Evolutionary conservation across 441 rosid genomes (phyloP).

Genomic region (Erodium chrysanthum): DNA sequence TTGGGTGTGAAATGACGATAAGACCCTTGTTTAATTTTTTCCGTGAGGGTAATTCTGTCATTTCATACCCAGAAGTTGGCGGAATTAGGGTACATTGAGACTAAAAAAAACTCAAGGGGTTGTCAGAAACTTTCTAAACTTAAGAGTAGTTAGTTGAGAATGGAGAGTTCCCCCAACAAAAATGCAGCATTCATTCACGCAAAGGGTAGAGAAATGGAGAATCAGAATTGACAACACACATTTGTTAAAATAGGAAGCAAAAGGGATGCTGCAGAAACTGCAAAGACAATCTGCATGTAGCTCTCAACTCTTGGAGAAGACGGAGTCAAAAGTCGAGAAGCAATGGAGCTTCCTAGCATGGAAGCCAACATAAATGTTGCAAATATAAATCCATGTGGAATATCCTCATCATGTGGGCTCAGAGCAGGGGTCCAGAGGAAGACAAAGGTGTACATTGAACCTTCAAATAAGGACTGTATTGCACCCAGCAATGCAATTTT

Average conservation of each 20-base stretch:
- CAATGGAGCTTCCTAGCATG: conserved; percentile 92
- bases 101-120: no score
- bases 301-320: conserved; percentile 69
- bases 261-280: conserved; percentile 69
- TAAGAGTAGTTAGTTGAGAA: no score
- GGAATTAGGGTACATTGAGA: no score
- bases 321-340: conserved; percentile 81
- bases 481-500: conserved; percentile 95
- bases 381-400: conserved; percentile 96
- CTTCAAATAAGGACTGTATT: conserved; percentile 92
- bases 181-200: not conserved
- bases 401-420: conserved; percentile 86
- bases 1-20: no score
- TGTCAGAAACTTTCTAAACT: no score
- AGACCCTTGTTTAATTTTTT: no score
- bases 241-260: conserved; percentile 75
- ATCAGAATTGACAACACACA: conserved; percentile 32
- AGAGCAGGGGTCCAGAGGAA: conserved; percentile 97
- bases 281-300: conserved; percentile 90
- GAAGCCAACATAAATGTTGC: conserved; percentile 97
- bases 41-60: no score
- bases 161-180: no score
- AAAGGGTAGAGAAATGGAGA: not conserved
- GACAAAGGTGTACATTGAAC: conserved; percentile 97
- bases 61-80: no score